phyloP scores from a whole-genome alignment of 441 rosid genomes.

The Pelargonium myrrhifolium region DNA sequence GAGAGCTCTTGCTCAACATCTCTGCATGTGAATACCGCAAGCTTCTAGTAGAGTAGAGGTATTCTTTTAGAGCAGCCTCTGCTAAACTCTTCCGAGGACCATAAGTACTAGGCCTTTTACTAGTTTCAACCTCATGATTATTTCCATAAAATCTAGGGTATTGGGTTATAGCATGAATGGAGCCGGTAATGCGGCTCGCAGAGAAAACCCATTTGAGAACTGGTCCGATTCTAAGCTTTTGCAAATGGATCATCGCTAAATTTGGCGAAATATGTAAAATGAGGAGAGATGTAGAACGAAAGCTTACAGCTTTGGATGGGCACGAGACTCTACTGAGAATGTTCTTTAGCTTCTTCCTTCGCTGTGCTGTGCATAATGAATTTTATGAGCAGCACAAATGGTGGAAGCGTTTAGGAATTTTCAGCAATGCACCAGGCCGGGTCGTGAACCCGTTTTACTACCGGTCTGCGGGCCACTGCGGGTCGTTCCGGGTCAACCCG shows the following conservation, averaged over 20 bases:
- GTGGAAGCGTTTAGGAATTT: no score
- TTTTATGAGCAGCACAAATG: no score
- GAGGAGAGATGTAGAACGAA: not conserved
- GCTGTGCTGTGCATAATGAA: no score
- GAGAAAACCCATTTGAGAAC: conserved; percentile 3
- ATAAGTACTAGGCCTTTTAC: no score
- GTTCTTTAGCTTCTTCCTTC: no score
- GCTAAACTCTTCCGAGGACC: conserved; percentile 26
- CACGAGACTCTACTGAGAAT: no score
- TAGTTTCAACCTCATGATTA: not conserved
- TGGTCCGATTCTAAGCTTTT: conserved; percentile 1
- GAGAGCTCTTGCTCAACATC: conserved; percentile 55
- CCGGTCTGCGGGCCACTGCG: no score
- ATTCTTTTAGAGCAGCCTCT: conserved; percentile 61
- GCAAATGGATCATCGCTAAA: conserved; percentile 1
- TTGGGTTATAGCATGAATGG: not conserved
- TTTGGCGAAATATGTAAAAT: not conserved
- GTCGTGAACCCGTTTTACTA: no score
- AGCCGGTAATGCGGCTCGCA: no score
- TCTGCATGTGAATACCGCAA: conserved; percentile 55
- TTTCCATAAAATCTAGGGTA: not conserved
- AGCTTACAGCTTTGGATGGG: not conserved
- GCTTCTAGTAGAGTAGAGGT: conserved; percentile 55
- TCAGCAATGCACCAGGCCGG: no score
- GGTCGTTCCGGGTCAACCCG: no score